Evolutionary conservation across 257 asterid genomes (phyloP).

Genomic region (Solanum chilense): DNA sequence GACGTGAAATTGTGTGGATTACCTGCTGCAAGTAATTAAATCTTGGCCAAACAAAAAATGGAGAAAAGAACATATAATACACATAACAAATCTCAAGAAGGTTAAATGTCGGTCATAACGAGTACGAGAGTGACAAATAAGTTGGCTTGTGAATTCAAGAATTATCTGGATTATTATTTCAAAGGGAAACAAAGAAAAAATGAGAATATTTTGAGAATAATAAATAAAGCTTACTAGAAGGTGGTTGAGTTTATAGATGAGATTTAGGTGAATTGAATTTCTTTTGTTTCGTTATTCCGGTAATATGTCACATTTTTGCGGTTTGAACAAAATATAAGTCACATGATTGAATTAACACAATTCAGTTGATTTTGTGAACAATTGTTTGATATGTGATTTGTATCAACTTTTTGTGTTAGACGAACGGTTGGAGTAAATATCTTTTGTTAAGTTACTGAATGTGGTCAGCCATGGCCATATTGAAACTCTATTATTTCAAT

Average conservation of each 20-base stretch:
- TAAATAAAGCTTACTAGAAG: neutral
- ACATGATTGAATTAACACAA: no score
- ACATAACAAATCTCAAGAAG: neutral
- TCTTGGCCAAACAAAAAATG: neutral
- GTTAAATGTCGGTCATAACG: neutral
- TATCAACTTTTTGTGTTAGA: no score
- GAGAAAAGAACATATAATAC: neutral
- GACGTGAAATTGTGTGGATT: neutral
- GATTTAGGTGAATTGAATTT: neutral
- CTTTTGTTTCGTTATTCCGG: neutral
- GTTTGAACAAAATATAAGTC: no score
- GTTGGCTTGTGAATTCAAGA: neutral
- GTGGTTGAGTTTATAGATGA: neutral
- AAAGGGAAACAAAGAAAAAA: neutral
- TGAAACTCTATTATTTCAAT: no score
- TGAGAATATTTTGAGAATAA: neutral
- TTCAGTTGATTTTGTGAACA: no score
- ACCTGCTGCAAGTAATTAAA: neutral
- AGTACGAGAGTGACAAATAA: neutral
- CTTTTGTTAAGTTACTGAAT: no score
- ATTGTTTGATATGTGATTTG: no score
- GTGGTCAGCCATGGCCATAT: no score
- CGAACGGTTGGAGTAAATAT: no score
- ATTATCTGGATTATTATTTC: no score
- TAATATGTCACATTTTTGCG: neutral